Base-by-base conservation (phyloP, 2,329 filamentous ascomycete species). In the Furcasterigmium furcatum region DNA sequence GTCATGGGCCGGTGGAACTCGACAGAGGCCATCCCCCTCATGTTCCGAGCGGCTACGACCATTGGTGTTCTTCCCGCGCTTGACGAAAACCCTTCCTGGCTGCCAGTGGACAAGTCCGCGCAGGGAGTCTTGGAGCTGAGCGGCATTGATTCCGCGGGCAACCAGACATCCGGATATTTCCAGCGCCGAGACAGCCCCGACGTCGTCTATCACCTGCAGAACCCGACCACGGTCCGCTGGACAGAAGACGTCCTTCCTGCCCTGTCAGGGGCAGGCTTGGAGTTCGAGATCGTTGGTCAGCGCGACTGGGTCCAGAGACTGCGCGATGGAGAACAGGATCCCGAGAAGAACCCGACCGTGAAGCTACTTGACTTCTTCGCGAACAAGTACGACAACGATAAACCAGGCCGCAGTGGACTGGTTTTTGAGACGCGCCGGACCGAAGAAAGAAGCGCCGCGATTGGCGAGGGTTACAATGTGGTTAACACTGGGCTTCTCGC, bases 311-410 rank as follows among this genome's bases (percentile, higher is more conserved):
- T 78, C 16, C 50, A 59, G 5, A 58, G 65, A 3, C 52, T 81
- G 12, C 62, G 71, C 4, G 60, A 60, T 3, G 71, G 70, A 3
- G 69, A 79, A 41, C 65, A 63, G 3, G 74, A 81, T 54, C 71
- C 74, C 1, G 54, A 58, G n/a, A 53, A 51, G 7, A 80, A 79
- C 49, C 76, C 76, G 12, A 68, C 71, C 1, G 64, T 75, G 46
- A 79, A 78, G 57, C 57, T 80, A 20, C 51, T 76, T 1, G 69
- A 76, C 21, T 80, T 75, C 60, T 79, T 76, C 48, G 58, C 65
- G 4, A 61, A 62, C 3, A 79, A 79, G 53, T 80, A 80, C 49
- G 71, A 73, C 40, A 68, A 71, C 36, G 67, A 70, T 18, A 60
- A 55, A 4, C 60, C 64, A 0, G 64, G 60, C 1, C 54, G 65